A percentile compares a stretch with the other conserved stretches of the same genome.
Evolutionary conservation across 2,329 filamentous ascomycete genomes (phyloP).

Genomic region (Ilyonectria destructans): DNA sequence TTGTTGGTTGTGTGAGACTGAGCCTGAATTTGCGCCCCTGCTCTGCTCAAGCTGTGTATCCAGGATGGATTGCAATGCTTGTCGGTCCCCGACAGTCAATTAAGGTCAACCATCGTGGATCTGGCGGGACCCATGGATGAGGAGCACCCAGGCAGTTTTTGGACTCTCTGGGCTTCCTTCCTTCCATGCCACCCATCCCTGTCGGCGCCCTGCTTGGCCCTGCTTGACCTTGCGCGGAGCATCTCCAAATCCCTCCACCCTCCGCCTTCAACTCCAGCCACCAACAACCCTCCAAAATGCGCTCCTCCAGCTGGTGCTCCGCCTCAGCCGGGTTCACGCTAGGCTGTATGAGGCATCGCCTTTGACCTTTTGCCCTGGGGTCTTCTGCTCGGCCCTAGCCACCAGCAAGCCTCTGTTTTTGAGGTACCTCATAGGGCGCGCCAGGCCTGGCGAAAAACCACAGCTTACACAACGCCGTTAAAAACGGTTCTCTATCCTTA

Average conservation of each 20-base stretch:
- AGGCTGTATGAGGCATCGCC: slow-evolving; percentile 22
- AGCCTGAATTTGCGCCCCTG: not conserved
- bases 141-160: slow-evolving; percentile 12
- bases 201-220: not conserved
- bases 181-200: slow-evolving; percentile 16
- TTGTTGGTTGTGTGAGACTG: not conserved
- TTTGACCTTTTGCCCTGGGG: slow-evolving; percentile 8
- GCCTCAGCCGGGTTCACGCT: slow-evolving; percentile 33
- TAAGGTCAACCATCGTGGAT: slow-evolving; percentile 24
- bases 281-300: slow-evolving; percentile 21
- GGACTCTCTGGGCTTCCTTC: slow-evolving; percentile 1
- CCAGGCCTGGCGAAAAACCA: not conserved
- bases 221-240: slow-evolving; percentile 3
- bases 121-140: not conserved
- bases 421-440: slow-evolving; percentile 9
- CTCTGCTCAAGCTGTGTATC: slow-evolving; percentile 15
- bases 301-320: slow-evolving; percentile 24
- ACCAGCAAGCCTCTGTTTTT: slow-evolving; percentile 2
- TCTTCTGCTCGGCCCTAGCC: slow-evolving; percentile 19
- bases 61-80: slow-evolving; percentile 3
- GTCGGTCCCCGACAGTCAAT: slow-evolving; percentile 15
- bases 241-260: slow-evolving; percentile 13
- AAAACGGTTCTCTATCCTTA: not conserved
- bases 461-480: not conserved
- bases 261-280: slow-evolving; percentile 12